Evolutionary conservation across 192 early-diverging fungal species (phyloP), one percentile per base, ranked within the genome.

Genomic region (Spizellomyces punctatus): DNA sequence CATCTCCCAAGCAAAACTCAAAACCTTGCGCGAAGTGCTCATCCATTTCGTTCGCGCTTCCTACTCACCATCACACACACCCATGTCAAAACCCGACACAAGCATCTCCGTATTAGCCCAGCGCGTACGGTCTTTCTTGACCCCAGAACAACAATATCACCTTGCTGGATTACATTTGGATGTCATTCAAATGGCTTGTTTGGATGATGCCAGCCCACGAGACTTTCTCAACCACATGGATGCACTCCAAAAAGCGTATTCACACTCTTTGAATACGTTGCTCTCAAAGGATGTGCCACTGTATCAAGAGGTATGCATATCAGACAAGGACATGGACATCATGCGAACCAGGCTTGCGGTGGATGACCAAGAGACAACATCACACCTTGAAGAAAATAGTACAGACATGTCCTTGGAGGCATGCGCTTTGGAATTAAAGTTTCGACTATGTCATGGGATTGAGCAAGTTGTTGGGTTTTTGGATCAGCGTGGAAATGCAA

Each of bases 381-480:
- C 2, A 61, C 69, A 50, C 5, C 48, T 52, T 6, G 48, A 41
- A 50, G 50, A 56, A 12, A 41, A 72, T 52, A n/a, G 59, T n/a
- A 61, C 50, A n/a, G 59, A 12, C 59, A n/a, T 70, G 57, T 61
- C 68, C 6, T 6, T 62, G 68, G 58, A 59, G 14, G 68, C 68
- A 22, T 45, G 16, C 0, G 68, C 57, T 21, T 42, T 70, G 58
- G 55, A 59, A 57, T 42, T 70, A 44, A 70, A 70, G 45, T 70
- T 60, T 46, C 7, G 68, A 7, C 14, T 70, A 6, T 70, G 68
- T 57, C 14, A 44, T 46, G 41, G 10, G 1, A 45, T 68, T 17
- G 66, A 68, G 41, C 22, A 68, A 10, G 52, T 19, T 50, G 64
- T 50, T 4, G 59, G 19, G 59, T 17, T 17, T 61, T 12, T 61